A percentile compares a stretch with the other conserved stretches of the same genome.
Conservation (phyloP, 805 yeast genomes). For the Lipomyces mesembrius region DNA sequence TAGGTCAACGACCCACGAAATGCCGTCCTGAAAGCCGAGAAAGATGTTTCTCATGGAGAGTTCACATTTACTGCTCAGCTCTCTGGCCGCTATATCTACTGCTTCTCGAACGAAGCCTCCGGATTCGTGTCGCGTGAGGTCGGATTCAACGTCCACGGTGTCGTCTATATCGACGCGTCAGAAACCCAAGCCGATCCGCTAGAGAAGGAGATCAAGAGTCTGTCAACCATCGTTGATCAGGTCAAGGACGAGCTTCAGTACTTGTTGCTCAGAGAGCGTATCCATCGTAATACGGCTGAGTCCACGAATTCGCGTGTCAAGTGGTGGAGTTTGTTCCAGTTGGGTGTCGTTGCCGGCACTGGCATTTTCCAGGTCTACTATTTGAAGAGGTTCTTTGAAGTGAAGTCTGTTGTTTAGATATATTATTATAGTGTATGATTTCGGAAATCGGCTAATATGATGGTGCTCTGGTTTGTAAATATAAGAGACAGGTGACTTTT, state of each 20-base stretch:
- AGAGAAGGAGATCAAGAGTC: constrained; percentile 79
- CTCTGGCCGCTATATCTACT: constrained; percentile 79
- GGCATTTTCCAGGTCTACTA: constrained; percentile 92
- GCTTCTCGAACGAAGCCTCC: constrained; percentile 87
- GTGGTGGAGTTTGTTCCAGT: constrained; percentile 96
- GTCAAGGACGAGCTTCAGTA: constrained; percentile 89
- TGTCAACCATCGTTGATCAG: constrained; percentile 76
- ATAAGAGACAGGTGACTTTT: not conserved
- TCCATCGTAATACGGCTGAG: constrained; percentile 98
- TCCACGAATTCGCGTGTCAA: constrained; percentile 95
- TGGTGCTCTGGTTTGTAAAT: constrained; percentile 7
- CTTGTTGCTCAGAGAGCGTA: constrained; percentile 93
- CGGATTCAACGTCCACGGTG: constrained; percentile 93
- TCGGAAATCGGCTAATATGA: not conserved
- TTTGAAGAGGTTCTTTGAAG: constrained; percentile 93
- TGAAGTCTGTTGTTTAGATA: constrained; percentile 76
- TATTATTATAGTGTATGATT: not conserved
- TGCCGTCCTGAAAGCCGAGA: constrained; percentile 55
- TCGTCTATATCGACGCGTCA: constrained; percentile 74
- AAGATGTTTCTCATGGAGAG: constrained; percentile 79
- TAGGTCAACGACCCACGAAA: constrained; percentile 57
- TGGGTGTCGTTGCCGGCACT: constrained; percentile 81
- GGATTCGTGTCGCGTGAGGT: constrained; percentile 81
- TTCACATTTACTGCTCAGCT: constrained; percentile 65
- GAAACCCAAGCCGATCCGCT: constrained; percentile 47